These are phyloP conservation scores for Mollisiaceae sp. DNA, from an alignment of 2,329 filamentous ascomycete genomes.

Conservation along the genomic window DNA sequence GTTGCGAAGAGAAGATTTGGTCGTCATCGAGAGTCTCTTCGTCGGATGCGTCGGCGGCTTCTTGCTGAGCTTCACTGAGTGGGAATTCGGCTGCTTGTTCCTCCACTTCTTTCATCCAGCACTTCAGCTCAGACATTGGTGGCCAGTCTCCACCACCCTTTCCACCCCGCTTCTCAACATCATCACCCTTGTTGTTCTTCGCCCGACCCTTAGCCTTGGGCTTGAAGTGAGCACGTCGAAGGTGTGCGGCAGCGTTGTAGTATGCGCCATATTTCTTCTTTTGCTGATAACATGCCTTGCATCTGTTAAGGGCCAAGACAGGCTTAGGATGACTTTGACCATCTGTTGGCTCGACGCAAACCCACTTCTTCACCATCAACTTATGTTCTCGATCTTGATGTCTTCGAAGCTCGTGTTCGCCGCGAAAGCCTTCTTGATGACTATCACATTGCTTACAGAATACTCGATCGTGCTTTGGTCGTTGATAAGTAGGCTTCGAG, in stretches of 20 bases:
- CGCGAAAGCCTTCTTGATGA: constrained; percentile 85
- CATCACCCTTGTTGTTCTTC: constrained; percentile 41
- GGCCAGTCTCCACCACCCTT: constrained; percentile 61
- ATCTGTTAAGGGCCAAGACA: constrained; percentile 62
- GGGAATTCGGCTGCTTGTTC: constrained; percentile 42
- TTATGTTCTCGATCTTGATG: constrained; percentile 73
- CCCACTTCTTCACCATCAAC: constrained; percentile 57
- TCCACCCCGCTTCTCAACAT: constrained; percentile 56
- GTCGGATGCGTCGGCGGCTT: constrained; percentile 45
- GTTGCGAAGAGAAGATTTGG: constrained; percentile 14
- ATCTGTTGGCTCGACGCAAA: constrained; percentile 59
- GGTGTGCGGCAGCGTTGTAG: constrained; percentile 92
- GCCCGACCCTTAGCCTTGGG: constrained; percentile 57
- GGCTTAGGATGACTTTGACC: constrained; percentile 54
- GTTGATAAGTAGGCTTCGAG: constrained; percentile 43
- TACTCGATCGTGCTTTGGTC: constrained; percentile 43
- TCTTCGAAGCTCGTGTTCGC: constrained; percentile 82
- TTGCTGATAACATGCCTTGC: constrained; percentile 74
- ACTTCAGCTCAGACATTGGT: constrained; percentile 60
- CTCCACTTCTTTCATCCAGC: constrained; percentile 62
- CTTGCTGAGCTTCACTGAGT: constrained; percentile 38
- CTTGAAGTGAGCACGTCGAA: constrained; percentile 87
- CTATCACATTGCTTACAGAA: constrained; percentile 77
- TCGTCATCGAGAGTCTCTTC: constrained; percentile 44
- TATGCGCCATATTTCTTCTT: constrained; percentile 93